Evolutionary conservation across 2,329 filamentous ascomycete genomes (phyloP), one percentile per base, ranked within the genome.

Genomic region (Leptographium wingfieldii): DNA sequence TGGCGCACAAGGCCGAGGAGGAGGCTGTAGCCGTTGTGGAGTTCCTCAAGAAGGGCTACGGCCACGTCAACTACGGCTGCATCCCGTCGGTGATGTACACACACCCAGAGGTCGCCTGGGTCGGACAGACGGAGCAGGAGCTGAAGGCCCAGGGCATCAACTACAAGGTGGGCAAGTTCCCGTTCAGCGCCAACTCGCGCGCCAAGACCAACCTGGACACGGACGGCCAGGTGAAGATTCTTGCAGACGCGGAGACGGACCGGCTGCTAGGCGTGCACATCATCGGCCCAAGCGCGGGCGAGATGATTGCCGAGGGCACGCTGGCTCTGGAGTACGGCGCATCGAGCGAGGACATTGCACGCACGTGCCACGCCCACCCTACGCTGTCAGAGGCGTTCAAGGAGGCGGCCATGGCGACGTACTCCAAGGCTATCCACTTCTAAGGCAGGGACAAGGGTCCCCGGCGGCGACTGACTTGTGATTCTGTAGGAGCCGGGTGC

Each of bases 21-120:
- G 94, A 99, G 77, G 94, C 83, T 62, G 92, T 97, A 65, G 94
- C 94, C 38, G 92, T 87, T 61, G 81, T 97, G 64, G 94, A 99
- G 77, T 97, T 91, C 80, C 94, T 99, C 76, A 92, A 90, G 79
- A 97, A 97, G 81, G 91, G 91, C 66, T 88, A 95, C 75, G 94
- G 94, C 61, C 94, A 99, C 76, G 94, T 99, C 77, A 99, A 99
- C 86, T 99, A 99, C 78, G 90, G 85, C 69, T 90, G 88, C 74
- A 99, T 99, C 71, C 94, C 94, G 66, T 94, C 90, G 40, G 94
- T 99, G 77, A 99, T 99, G 94, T 99, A 99, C 83, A 97, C 94
- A 12, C 87, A 96, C 78, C 94, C 94, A 40, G 94, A 99, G 76
- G 94, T 97, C 66, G 91, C 94, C 43, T 99, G 94, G 94, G 94